phyloP scores from a whole-genome alignment of 495 filamentous ascomycete genomes.

The Lasiosphaeris hirsuta region DNA sequence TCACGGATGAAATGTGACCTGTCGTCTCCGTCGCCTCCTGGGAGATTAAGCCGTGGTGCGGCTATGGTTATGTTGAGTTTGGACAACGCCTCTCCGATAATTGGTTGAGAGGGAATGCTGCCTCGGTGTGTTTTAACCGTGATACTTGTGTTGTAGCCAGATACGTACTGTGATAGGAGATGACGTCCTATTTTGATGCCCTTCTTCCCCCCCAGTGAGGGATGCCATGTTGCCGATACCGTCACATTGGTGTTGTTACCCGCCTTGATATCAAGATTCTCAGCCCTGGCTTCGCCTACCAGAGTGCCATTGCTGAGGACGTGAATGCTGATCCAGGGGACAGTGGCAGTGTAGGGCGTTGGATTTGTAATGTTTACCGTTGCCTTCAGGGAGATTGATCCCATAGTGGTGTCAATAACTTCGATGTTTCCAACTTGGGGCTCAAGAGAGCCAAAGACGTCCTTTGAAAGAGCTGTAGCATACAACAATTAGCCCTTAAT shows the following conservation, averaged over 20 bases:
- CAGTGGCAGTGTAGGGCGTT: slow-evolving; percentile 71
- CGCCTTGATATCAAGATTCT: slow-evolving; percentile 55
- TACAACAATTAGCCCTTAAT: neutral
- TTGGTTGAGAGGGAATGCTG: slow-evolving; percentile 70
- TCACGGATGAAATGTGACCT: slow-evolving; percentile 71
- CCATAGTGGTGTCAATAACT: slow-evolving; percentile 64
- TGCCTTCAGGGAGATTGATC: slow-evolving; percentile 65
- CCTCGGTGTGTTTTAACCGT: slow-evolving; percentile 63
- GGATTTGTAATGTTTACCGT: slow-evolving; percentile 83
- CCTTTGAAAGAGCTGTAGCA: slow-evolving; percentile 35
- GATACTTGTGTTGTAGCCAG: slow-evolving; percentile 78
- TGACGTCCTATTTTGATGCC: slow-evolving; percentile 62
- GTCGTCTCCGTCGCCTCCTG: slow-evolving; percentile 46
- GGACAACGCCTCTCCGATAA: slow-evolving; percentile 69
- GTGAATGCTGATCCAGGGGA: slow-evolving; percentile 76
- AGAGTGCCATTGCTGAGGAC: slow-evolving; percentile 68
- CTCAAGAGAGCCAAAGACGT: slow-evolving; percentile 46
- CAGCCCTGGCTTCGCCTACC: slow-evolving; percentile 68
- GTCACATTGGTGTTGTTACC: slow-evolving; percentile 71
- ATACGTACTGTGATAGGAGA: slow-evolving; percentile 80
- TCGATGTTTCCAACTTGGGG: slow-evolving; percentile 62
- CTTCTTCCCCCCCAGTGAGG: slow-evolving; percentile 56
- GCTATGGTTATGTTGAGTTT: slow-evolving; percentile 62
- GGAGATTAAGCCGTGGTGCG: slow-evolving; percentile 60
- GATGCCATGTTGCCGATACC: slow-evolving; percentile 73